Evolutionary conservation across 371 early-diverging fungal genomes (phyloP), one percentile per base, ranked within the genome.

Genomic region (Haplosporangium sp.): DNA sequence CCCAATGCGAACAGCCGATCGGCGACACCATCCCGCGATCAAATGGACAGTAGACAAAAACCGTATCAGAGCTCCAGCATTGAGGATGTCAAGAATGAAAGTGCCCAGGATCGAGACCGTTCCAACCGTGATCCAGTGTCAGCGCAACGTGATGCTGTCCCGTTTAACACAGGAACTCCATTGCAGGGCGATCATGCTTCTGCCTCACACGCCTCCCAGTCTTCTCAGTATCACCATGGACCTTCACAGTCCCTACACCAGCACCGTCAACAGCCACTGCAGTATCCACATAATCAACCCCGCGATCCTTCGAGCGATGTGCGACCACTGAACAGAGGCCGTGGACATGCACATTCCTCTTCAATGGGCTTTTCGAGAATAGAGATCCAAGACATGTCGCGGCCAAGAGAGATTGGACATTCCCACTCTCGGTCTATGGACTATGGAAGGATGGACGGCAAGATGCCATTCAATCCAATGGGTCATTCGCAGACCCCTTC

Each of bases 391-490:
- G 77, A 76, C 18, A 21, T 64, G 54, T 40, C 45, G 1, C 64
- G 65, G 10, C 47, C 64, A 10, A 57, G 71, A 20, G 67, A 55
- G 16, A 59, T 45, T 13, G 70, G 76, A 16, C 77, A 71, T 55
- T 53, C 59, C 0, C 77, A 76, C 58, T 76, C 77, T 6, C 63
- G 77, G 5, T 76, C 77, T 12, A 71, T 76, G 71, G 77, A 76
- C 23, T 76, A 70, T 56, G 67, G 73, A 36, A 41, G 66, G 13
- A 50, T 59, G 41, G 73, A 73, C 50, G 58, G 48, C 60, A 3
- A 62, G 56, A 40, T 51, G 37, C n/a, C n/a, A n/a, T n/a, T n/a
- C n/a, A n/a, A n/a, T n/a, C n/a, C n/a, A n/a, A n/a, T n/a, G 48
- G 66, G 52, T 37, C 66, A 65, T 43, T 65, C 66, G 1, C 79